These are phyloP conservation scores for Jackrogersella minutella DNA, from an alignment of 495 filamentous ascomycete species.

Conservation along the genomic window DNA sequence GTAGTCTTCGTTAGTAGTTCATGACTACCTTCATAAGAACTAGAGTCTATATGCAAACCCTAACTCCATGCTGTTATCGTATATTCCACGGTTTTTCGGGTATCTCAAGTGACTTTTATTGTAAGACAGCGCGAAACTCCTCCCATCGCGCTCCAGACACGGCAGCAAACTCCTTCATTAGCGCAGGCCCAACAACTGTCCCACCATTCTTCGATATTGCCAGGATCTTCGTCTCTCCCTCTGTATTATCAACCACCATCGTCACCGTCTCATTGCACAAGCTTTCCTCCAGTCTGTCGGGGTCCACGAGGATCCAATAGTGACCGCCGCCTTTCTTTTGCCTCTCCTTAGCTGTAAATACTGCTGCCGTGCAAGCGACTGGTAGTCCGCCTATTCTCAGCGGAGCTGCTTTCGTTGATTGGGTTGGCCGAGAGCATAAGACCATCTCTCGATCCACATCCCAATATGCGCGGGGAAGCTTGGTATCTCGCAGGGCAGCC, in stretches of 20 bases:
- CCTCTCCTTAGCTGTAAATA: conserved; percentile 74
- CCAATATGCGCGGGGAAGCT: conserved; percentile 83
- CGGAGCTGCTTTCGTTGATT: conserved; percentile 52
- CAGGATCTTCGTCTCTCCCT: conserved; percentile 63
- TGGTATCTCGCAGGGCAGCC: conserved; percentile 81
- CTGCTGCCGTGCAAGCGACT: conserved; percentile 73
- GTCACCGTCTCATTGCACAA: conserved; percentile 77
- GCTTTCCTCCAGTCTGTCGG: conserved; percentile 88
- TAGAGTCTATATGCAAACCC: background rate
- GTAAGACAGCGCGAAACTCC: conserved; percentile 44
- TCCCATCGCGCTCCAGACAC: conserved; percentile 54
- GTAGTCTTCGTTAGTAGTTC: background rate
- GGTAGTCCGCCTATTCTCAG: conserved; percentile 68
- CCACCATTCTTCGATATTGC: conserved; percentile 86
- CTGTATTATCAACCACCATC: conserved; percentile 72
- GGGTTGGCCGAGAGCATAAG: conserved; percentile 68
- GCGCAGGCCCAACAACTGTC: conserved; percentile 48
- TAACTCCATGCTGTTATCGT: background rate
- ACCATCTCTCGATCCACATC: conserved; percentile 81
- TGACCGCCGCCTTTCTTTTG: conserved; percentile 57
- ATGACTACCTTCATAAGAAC: background rate
- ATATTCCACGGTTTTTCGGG: conserved; percentile 20
- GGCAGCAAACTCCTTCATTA: conserved; percentile 51
- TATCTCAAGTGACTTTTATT: conserved; percentile 26
- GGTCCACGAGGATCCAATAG: conserved; percentile 84